Evolutionary conservation across 345 rosid species (phyloP).

Genomic region (Brassica napus): Da-Ae NC_063447.1:34490001-34490500

Average conservation of each 20-base stretch:
- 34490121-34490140: slow-evolving; percentile 81
- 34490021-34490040: slow-evolving; percentile 57
- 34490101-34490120: slow-evolving; percentile 57
- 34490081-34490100: slow-evolving; percentile 66
- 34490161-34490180: slow-evolving; percentile 69
- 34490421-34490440: slow-evolving; percentile 86
- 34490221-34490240: slow-evolving; percentile 87
- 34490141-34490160: slow-evolving; percentile 88
- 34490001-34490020: slow-evolving; percentile 78
- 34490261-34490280: slow-evolving; percentile 78
- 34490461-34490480: slow-evolving; percentile 68
- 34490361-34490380: slow-evolving; percentile 97
- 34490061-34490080: slow-evolving; percentile 47
- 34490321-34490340: slow-evolving; percentile 84
- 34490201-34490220: slow-evolving; percentile 93
- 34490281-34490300: slow-evolving; percentile 65
- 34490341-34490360: slow-evolving; percentile 87
- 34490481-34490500: slow-evolving; percentile 69
- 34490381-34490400: slow-evolving; percentile 92
- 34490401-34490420: slow-evolving; percentile 90
- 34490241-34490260: slow-evolving; percentile 94
- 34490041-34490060: slow-evolving; percentile 45
- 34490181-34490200: slow-evolving; percentile 94
- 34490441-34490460: slow-evolving; percentile 71
- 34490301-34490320: slow-evolving; percentile 81